Conservation (phyloP, 1,284 basidiomycete genomes). For the Vanrija sp. region DNA sequence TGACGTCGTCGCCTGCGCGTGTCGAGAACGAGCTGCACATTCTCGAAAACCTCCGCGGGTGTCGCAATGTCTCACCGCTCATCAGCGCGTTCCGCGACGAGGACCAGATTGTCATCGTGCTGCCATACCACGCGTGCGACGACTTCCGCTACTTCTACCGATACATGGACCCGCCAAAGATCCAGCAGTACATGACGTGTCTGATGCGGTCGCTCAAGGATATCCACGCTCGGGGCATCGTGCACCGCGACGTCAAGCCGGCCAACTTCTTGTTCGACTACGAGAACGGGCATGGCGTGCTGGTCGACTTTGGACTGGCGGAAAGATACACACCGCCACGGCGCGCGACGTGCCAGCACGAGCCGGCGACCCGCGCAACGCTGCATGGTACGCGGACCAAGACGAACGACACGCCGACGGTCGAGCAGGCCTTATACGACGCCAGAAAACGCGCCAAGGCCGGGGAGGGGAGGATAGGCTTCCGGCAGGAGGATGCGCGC, state of each 20-base stretch:
- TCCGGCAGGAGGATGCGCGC: slow-evolving; percentile 49
- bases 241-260: slow-evolving; percentile 97
- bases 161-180: slow-evolving; percentile 47
- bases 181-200: slow-evolving; percentile 85
- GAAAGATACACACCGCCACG: slow-evolving; percentile 54
- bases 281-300: slow-evolving; percentile 71
- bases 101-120: slow-evolving; percentile 90
- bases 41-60: slow-evolving; percentile 70
- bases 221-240: slow-evolving; percentile 80
- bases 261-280: slow-evolving; percentile 97
- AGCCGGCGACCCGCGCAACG: slow-evolving; percentile 56
- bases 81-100: slow-evolving; percentile 88
- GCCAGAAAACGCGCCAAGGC: slow-evolving; percentile 56
- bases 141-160: slow-evolving; percentile 68
- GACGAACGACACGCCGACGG: slow-evolving; percentile 33
- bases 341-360: slow-evolving; percentile 64
- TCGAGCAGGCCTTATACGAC: slow-evolving; percentile 57
- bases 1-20: slow-evolving; percentile 86
- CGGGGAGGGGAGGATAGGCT: slow-evolving; percentile 47
- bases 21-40: slow-evolving; percentile 95
- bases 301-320: slow-evolving; percentile 94
- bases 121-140: slow-evolving; percentile 88
- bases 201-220: slow-evolving; percentile 86
- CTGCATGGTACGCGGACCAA: slow-evolving; percentile 60
- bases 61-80: slow-evolving; percentile 80